Conservation (phyloP, 345 rosid species). For the Aethionema arabicum region DNA sequence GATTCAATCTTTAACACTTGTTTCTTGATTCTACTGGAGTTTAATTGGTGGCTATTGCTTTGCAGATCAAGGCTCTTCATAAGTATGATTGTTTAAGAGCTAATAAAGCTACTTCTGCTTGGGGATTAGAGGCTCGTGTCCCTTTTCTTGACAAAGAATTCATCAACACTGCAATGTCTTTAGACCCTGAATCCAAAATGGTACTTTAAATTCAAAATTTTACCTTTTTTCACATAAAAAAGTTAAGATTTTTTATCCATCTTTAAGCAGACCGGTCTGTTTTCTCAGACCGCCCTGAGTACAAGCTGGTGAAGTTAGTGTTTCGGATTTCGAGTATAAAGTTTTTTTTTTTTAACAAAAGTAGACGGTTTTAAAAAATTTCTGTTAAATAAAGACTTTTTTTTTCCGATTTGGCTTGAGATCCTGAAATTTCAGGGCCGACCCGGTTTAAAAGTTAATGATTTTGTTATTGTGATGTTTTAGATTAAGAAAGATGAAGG, state of each 20-base stretch:
- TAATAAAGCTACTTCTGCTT: conserved; percentile 89
- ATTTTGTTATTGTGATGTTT: not conserved
- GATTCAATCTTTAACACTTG: not conserved
- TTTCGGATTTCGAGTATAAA: too few relatives aligned
- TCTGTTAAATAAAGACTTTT: too few relatives aligned
- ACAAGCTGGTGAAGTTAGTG: too few relatives aligned
- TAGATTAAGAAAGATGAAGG: conserved; percentile 72
- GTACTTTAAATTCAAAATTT: conserved; percentile 30
- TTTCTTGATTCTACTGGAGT: not conserved
- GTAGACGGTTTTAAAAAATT: too few relatives aligned
- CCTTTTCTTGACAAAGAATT: conserved; percentile 93
- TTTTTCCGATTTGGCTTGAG: too few relatives aligned
- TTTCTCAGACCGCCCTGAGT: too few relatives aligned
- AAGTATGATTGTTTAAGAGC: conserved; percentile 92
- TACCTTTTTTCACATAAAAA: conserved; percentile 11
- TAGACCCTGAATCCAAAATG: conserved; percentile 88
- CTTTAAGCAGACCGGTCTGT: too few relatives aligned
- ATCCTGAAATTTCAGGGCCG: too few relatives aligned
- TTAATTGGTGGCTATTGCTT: not conserved
- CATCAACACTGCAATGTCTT: conserved; percentile 72
- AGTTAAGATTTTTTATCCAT: not conserved
- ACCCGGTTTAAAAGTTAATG: not conserved
- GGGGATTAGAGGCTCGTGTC: conserved; percentile 93
- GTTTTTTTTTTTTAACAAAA: too few relatives aligned
- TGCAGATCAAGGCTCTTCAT: conserved; percentile 89